Percentiles rank a stretch among this genome's conserved stretches.
Conservation (phyloP, 225 moss, liverwort and hornwort species). For the Pleurozium schreberi region DNA sequence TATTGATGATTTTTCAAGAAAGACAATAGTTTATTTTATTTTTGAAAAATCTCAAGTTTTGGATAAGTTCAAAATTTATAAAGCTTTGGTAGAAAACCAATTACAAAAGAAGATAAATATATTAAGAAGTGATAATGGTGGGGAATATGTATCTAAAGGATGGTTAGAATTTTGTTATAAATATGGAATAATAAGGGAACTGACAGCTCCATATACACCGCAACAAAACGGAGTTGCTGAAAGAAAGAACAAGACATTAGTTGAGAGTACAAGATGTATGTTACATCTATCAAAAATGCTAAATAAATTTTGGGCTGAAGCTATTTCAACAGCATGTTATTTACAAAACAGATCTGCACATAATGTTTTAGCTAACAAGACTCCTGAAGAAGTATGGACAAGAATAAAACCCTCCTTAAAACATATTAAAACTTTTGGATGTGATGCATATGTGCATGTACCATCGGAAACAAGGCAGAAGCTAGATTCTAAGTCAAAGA, state of each 20-base stretch:
- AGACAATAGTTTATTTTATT: not conserved
- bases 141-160: not conserved
- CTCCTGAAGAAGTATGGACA: not conserved
- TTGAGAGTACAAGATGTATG: not conserved
- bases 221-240: not conserved
- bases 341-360: not conserved
- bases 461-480: not conserved
- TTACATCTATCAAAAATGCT: not conserved
- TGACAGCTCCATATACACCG: not conserved
- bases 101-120: not conserved
- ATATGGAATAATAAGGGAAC: not conserved
- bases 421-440: not conserved
- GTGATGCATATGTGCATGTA: not conserved
- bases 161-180: not conserved
- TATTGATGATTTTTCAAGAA: not conserved
- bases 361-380: not conserved
- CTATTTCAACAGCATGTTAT: not conserved
- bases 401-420: not conserved
- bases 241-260: not conserved
- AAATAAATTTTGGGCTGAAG: not conserved
- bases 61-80: not conserved
- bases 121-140: not conserved
- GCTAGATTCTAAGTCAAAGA: not conserved
- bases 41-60: not conserved
- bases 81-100: not conserved